Conservation (phyloP, 2,329 filamentous ascomycete genomes). For the Epichloe uncinata region DNA sequence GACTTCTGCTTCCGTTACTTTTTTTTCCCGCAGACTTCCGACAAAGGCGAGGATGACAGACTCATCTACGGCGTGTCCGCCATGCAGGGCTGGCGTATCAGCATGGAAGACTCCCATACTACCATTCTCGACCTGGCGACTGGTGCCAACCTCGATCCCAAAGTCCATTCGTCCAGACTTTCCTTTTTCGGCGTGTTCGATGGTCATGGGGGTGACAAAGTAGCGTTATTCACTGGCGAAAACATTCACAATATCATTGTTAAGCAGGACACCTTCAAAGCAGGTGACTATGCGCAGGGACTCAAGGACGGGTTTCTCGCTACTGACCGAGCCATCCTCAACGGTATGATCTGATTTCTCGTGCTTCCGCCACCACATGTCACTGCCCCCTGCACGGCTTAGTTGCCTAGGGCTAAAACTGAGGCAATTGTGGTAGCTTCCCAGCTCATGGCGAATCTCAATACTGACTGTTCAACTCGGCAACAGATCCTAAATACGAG, state of each 20-base stretch:
- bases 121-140: slow-evolving; percentile 71
- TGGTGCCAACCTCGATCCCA: slow-evolving; percentile 38
- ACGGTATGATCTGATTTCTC: slow-evolving; percentile 46
- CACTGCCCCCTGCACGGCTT: background rate
- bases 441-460: background rate
- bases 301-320: slow-evolving; percentile 95
- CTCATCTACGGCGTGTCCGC: slow-evolving; percentile 89
- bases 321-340: slow-evolving; percentile 89
- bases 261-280: slow-evolving; percentile 88
- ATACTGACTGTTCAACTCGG: slow-evolving; percentile 2
- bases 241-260: slow-evolving; percentile 88
- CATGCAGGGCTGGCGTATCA: slow-evolving; percentile 99
- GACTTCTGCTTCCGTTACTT: slow-evolving; percentile 9
- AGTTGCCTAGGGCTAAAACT: background rate
- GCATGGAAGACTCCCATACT: slow-evolving; percentile 96
- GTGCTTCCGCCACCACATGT: background rate
- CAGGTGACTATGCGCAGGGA: slow-evolving; percentile 85
- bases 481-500: slow-evolving; percentile 82
- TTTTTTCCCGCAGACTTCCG: slow-evolving; percentile 54
- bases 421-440: background rate
- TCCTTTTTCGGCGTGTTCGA: slow-evolving; percentile 98
- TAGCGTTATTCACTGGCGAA: slow-evolving; percentile 83
- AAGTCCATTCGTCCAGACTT: slow-evolving; percentile 58
- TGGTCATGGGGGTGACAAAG: slow-evolving; percentile 93
- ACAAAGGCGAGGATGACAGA: slow-evolving; percentile 82